A percentile compares a stretch with the other conserved stretches of the same genome.
These are phyloP conservation scores for Botrytis galanthina DNA, from an alignment of 2,329 filamentous ascomycete genomes.

Conservation along the genomic window DNA sequence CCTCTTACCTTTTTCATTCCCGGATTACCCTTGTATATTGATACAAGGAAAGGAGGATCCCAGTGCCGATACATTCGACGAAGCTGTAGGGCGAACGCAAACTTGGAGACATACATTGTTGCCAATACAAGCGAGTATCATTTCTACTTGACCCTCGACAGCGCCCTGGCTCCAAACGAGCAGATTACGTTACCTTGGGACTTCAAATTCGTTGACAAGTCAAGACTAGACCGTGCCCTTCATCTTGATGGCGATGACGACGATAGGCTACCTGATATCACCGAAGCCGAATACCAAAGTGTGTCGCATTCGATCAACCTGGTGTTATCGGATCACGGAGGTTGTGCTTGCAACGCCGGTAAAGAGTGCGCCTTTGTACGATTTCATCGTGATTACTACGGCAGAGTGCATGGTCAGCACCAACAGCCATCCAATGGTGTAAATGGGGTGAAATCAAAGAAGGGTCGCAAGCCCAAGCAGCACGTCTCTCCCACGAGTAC, in stretches of 20 bases:
- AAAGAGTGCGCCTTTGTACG: constrained; percentile 62
- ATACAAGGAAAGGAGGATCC: constrained; percentile 84
- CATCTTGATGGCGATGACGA: constrained; percentile 61
- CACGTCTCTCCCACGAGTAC: constrained; percentile 62
- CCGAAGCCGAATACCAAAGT: constrained; percentile 57
- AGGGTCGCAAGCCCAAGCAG: constrained; percentile 49
- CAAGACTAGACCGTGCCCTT: constrained; percentile 56
- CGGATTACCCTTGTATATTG: constrained; percentile 85
- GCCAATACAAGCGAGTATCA: constrained; percentile 77
- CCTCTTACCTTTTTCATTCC: constrained; percentile 89
- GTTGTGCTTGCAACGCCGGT: constrained; percentile 70
- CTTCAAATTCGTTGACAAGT: constrained; percentile 58
- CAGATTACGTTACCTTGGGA: constrained; percentile 67
- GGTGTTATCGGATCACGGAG: constrained; percentile 74
- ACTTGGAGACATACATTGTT: constrained; percentile 71
- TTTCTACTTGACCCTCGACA: constrained; percentile 87
- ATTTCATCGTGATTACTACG: constrained; percentile 58
- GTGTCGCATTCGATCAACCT: constrained; percentile 65
- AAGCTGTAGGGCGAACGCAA: constrained; percentile 89
- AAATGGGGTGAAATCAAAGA: constrained; percentile 38
- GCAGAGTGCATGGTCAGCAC: constrained; percentile 48
- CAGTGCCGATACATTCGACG: constrained; percentile 83
- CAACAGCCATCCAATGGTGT: constrained; percentile 39
- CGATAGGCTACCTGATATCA: constrained; percentile 43
- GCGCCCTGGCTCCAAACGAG: constrained; percentile 64